Conservation (phyloP, 2,329 filamentous ascomycete species). For the Trichothecium roseum region DNA sequence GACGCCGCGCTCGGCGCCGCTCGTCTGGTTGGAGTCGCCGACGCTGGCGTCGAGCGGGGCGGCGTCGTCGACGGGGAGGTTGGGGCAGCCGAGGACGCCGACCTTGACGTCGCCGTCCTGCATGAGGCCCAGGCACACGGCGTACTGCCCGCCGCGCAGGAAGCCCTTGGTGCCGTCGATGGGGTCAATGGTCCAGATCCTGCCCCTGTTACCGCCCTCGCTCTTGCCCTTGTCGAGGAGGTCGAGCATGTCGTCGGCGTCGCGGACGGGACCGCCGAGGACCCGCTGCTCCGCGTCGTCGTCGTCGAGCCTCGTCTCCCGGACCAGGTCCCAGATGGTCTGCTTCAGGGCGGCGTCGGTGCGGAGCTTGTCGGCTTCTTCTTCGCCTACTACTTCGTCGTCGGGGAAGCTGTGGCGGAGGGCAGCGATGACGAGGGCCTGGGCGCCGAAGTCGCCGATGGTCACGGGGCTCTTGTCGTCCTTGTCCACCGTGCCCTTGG, state of each 20-base stretch:
- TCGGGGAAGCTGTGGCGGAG: constrained; percentile 81
- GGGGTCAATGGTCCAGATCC: constrained; percentile 94
- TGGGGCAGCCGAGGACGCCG: constrained; percentile 90
- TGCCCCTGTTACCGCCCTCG: constrained; percentile 59
- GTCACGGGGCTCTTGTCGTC: constrained; percentile 95
- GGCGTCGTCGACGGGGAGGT: constrained; percentile 79
- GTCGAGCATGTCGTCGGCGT: constrained; percentile 55
- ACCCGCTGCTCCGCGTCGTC: constrained; percentile 47
- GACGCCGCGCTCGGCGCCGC: constrained; percentile 65
- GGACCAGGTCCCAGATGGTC: constrained; percentile 75
- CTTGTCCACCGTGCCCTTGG: constrained; percentile 85
- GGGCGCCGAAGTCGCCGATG: constrained; percentile 94
- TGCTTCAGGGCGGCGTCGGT: constrained; percentile 55
- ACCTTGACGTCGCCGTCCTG: constrained; percentile 91
- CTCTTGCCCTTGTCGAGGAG: constrained; percentile 60
- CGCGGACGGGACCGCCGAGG: constrained; percentile 57
- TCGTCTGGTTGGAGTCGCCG: constrained; percentile 57
- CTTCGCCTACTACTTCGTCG: constrained; percentile 89
- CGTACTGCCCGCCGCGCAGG: constrained; percentile 90
- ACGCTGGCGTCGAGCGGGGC: constrained; percentile 50
- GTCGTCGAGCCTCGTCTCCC: constrained; percentile 55
- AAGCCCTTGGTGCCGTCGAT: constrained; percentile 99
- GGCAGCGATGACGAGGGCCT: constrained; percentile 89
- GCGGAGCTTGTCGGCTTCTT: constrained; percentile 76
- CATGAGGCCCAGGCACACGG: constrained; percentile 84